Conservation (phyloP, 805 yeast genomes). For the Candida jianshihensis region DNA sequence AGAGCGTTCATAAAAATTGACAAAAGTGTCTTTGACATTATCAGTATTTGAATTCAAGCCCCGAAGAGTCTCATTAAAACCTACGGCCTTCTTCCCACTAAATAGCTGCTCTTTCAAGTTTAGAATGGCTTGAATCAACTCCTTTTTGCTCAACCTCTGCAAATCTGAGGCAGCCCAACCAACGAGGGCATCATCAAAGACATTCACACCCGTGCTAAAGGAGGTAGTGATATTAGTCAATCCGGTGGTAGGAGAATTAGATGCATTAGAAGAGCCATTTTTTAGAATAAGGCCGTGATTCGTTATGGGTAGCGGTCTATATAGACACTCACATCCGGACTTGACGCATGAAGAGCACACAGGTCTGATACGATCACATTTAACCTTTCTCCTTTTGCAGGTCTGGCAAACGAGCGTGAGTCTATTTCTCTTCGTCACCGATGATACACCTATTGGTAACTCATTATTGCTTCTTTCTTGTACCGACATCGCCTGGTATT, state of each 20-base stretch:
- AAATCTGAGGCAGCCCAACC: background rate
- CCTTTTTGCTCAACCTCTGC: background rate
- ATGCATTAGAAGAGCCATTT: too few relatives aligned
- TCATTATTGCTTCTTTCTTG: too few relatives aligned
- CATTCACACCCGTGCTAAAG: background rate
- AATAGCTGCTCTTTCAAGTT: background rate
- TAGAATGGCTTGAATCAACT: background rate
- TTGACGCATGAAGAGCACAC: slow-evolving; percentile 17
- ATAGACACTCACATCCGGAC: background rate
- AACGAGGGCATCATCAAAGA: background rate
- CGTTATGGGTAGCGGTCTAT: background rate
- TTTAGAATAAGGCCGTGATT: too few relatives aligned
- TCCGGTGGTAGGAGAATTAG: too few relatives aligned
- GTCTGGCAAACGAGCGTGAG: slow-evolving; percentile 48
- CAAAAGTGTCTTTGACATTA: background rate
- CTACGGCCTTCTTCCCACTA: too few relatives aligned
- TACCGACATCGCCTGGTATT: too few relatives aligned
- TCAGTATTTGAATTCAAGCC: background rate
- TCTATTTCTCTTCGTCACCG: background rate
- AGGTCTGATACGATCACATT: slow-evolving; percentile 60
- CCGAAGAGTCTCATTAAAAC: background rate
- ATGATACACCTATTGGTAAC: too few relatives aligned
- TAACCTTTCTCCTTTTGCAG: slow-evolving; percentile 63
- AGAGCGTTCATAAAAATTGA: background rate
- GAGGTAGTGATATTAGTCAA: too few relatives aligned